Percentiles rank a stretch among this genome's conserved stretches.
Conservation (phyloP, 1,284 basidiomycete genomes). For the Tetrapyrgos nigripes region DNA sequence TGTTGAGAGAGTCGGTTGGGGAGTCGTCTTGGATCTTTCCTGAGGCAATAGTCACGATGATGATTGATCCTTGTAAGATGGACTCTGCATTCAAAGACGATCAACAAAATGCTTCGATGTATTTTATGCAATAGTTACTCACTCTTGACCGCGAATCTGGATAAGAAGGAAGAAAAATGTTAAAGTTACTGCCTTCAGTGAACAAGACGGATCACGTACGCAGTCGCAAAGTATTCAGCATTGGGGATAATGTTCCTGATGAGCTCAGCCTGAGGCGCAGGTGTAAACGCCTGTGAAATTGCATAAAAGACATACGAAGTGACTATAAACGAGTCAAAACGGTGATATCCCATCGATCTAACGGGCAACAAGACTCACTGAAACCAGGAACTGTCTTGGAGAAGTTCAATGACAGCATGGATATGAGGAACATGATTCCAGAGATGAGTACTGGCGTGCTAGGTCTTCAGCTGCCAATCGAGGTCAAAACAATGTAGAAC, state of each 20-base stretch:
- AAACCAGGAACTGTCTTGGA: slow-evolving; percentile 46
- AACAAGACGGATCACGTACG: slow-evolving; percentile 24
- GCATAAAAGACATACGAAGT: slow-evolving; percentile 53
- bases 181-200: neutral
- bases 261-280: slow-evolving; percentile 53
- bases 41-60: slow-evolving; percentile 51
- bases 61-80: slow-evolving; percentile 50
- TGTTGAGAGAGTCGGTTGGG: slow-evolving; percentile 43
- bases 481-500: slow-evolving; percentile 17
- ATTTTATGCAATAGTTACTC: neutral
- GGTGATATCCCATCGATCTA: neutral
- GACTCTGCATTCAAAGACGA: slow-evolving; percentile 31
- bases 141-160: slow-evolving; percentile 50
- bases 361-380: slow-evolving; percentile 28
- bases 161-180: neutral
- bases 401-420: slow-evolving; percentile 50
- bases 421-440: slow-evolving; percentile 46
- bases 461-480: neutral
- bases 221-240: slow-evolving; percentile 51
- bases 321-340: slow-evolving; percentile 26
- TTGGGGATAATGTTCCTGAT: slow-evolving; percentile 48
- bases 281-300: slow-evolving; percentile 49
- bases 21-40: slow-evolving; percentile 50
- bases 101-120: neutral
- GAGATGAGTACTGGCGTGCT: slow-evolving; percentile 45